A percentile compares a stretch with the other conserved stretches of the same genome.
phyloP scores from a whole-genome alignment of 2,329 filamentous ascomycete genomes.

The Ophiocordyceps robertsii region DNA sequence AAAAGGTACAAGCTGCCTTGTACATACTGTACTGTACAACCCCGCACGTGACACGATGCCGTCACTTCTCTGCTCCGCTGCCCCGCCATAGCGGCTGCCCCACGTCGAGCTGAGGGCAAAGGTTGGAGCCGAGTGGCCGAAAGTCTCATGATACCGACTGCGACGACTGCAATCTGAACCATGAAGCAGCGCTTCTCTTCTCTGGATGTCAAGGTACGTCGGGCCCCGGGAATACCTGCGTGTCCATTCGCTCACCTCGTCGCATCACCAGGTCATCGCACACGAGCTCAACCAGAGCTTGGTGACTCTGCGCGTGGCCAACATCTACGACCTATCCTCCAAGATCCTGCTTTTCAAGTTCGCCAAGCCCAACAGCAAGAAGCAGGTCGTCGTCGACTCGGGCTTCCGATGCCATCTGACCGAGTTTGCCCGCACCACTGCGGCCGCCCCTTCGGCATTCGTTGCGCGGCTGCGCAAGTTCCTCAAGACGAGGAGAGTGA shows the following conservation, averaged over 20 bases:
- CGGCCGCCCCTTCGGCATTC: constrained; percentile 72
- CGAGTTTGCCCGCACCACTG: constrained; percentile 76
- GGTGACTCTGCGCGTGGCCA: constrained; percentile 68
- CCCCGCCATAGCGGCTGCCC: constrained; percentile 2
- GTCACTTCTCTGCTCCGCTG: constrained; percentile 1
- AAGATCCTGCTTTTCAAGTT: constrained; percentile 95
- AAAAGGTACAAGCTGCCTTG: no score
- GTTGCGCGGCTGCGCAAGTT: constrained; percentile 75
- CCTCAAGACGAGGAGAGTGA: constrained; percentile 76
- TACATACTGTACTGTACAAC: background rate
- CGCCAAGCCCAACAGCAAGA: constrained; percentile 74
- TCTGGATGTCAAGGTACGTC: constrained; percentile 55
- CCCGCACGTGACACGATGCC: constrained; percentile 5
- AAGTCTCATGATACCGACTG: background rate
- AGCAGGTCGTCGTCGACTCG: constrained; percentile 85
- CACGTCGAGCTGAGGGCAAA: constrained; percentile 1
- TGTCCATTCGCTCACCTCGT: background rate
- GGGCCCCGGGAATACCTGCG: background rate
- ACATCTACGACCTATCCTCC: constrained; percentile 91
- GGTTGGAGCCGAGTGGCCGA: background rate
- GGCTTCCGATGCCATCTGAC: constrained; percentile 95
- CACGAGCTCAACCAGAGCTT: constrained; percentile 77
- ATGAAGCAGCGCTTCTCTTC: constrained; percentile 77
- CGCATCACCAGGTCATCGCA: constrained; percentile 59
- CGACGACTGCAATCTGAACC: constrained; percentile 10